Evolutionary conservation across 1,139 yeast genomes (phyloP), one percentile per base, ranked within the genome.

Genomic region (Entelexis sorbosivorans): DNA sequence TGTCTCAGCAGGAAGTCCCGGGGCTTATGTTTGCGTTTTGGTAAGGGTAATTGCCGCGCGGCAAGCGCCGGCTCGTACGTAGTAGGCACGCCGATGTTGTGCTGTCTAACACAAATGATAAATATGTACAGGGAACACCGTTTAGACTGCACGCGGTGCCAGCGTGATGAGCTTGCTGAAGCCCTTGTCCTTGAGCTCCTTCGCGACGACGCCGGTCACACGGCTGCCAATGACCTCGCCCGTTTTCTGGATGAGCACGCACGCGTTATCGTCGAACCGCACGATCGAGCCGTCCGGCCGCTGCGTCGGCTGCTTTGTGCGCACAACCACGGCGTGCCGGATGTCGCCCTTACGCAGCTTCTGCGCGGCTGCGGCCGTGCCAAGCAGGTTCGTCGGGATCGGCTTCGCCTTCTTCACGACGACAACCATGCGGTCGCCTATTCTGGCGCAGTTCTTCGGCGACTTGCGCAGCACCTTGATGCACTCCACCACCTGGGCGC

Each of bases 201-300:
- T 84, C 39, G 96, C 95, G 32, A 91, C 96, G 49, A 86, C 94
- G 38, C 91, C 82, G 51, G 86, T 77, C 35, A 91, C 87, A 75
- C 98, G 82, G 35, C 96, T 84, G 13, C 98, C 99, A 51, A 91
- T 75, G 9, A 97, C 96, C 64, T 93, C 98, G 28, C 88, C 87
- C 59, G 81, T 82, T 69, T 88, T 88, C 70, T 91, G 89, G 57
- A 91, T 78, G 64, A 91, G 75, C 35, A 93, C 97, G 71, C 97
- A 89, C 0, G 98, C 98, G 67, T 91, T 91, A 68, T 91, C 99
- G 65, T 91, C 96, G 65, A 91, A 91, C 60, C 87, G 74, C 38
- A 91, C 75, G 24, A 80, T 79, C 8, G 95, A 76, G 2, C 99
- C 99, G 64, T 93, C 97, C 2, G 81, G 75, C 65, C 99, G 79